Evolutionary conservation across 768 basidiomycete genomes (phyloP).

Genomic region (Panaeolus cyanescens): DNA sequence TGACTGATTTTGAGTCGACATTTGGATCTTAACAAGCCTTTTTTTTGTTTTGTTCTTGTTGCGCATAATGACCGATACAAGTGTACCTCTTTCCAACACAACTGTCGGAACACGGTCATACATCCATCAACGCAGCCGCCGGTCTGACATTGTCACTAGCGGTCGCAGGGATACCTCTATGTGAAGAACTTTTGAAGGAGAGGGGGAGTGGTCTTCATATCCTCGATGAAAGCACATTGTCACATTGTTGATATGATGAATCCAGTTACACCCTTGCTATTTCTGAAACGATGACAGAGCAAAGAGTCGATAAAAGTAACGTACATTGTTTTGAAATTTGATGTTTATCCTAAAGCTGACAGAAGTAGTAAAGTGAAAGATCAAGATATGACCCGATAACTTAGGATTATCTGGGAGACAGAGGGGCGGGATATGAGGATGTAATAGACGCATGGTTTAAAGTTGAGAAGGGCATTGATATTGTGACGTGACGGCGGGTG

Average conservation of each 20-base stretch:
- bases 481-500: slow-evolving; percentile 20
- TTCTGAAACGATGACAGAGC: background rate
- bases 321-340: slow-evolving; percentile 3
- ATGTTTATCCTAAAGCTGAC: slow-evolving; percentile 1
- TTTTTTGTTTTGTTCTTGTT: background rate
- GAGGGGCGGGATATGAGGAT: background rate
- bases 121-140: background rate
- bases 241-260: background rate
- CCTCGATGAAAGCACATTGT: background rate
- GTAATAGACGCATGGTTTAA: background rate
- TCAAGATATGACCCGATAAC: background rate
- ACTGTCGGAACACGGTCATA: background rate
- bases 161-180: background rate
- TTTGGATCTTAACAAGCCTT: background rate
- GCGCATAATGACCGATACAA: slow-evolving; percentile 1
- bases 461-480: slow-evolving; percentile 8
- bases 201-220: background rate
- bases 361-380: background rate
- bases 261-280: background rate
- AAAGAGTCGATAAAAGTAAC: slow-evolving; percentile 5
- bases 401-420: background rate
- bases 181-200: background rate
- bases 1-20: background rate
- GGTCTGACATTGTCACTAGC: slow-evolving; percentile 1
- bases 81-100: background rate